Conservation (phyloP, 75 land plant genomes). For the Adiantum capillusveneris region DNA sequence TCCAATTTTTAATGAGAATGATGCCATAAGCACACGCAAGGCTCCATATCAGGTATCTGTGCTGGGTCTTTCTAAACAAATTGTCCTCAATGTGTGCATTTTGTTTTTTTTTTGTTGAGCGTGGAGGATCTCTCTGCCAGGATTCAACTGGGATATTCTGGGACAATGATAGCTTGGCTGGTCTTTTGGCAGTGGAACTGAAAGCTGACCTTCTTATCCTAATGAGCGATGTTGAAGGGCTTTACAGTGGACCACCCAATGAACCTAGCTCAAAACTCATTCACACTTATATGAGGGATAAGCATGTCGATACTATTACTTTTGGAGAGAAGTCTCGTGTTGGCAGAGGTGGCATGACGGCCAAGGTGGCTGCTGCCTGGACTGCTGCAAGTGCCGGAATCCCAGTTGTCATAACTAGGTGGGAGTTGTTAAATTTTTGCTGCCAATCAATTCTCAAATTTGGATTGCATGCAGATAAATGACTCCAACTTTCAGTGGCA, state of each 20-base stretch:
- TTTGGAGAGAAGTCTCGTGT: constrained; percentile 95
- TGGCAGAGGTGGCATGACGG: constrained; percentile 98
- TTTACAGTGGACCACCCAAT: constrained; percentile 94
- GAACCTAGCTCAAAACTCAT: constrained; percentile 88
- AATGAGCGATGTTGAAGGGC: constrained; percentile 97
- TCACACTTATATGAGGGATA: constrained; percentile 66
- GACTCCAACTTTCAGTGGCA: too few species aligned
- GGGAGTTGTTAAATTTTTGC: too few species aligned
- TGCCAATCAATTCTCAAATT: too few species aligned
- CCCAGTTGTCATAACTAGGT: constrained; percentile 94
- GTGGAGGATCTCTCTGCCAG: constrained; percentile 24
- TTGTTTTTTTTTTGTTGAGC: background rate
- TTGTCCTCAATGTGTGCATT: background rate
- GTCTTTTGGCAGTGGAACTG: constrained; percentile 78
- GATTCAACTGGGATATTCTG: constrained; percentile 99
- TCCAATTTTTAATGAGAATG: constrained; percentile 95
- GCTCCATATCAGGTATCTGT: constrained; percentile 76
- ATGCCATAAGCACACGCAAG: constrained; percentile 81
- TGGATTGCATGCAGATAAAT: too few species aligned
- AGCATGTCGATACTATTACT: constrained; percentile 73
- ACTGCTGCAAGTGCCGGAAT: constrained; percentile 73
- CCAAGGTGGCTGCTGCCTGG: constrained; percentile 89
- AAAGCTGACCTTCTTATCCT: constrained; percentile 86
- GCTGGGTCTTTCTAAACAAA: background rate
- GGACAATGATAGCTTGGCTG: constrained; percentile 97